Evolutionary conservation across 352 stramenopile genomes (phyloP).

Genomic region (Pythium sukuiense): DNA sequence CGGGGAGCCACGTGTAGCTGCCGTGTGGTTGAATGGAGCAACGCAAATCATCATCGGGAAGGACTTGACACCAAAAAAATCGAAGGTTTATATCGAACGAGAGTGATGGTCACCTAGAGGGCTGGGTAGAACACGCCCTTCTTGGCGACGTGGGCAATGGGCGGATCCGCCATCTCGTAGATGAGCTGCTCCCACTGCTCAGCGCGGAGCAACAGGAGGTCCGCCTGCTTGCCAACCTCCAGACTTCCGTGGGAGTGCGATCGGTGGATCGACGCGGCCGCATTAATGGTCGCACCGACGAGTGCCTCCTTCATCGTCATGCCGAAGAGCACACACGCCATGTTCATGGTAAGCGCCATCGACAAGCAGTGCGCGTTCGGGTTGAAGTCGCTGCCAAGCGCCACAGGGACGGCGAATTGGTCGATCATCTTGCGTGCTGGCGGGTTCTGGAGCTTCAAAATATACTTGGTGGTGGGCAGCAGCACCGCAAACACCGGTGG

Average conservation of each 20-base stretch:
- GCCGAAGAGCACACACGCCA: constrained; percentile 78
- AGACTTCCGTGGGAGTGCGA: constrained; percentile 74
- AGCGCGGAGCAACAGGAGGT: constrained; percentile 67
- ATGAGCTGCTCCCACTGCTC: constrained; percentile 83
- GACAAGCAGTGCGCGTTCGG: constrained; percentile 86
- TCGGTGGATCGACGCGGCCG: constrained; percentile 75
- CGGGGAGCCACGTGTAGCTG: neutral
- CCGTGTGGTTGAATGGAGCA: neutral
- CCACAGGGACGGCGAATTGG: constrained; percentile 54
- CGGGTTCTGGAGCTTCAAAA: constrained; percentile 73
- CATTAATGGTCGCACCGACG: constrained; percentile 82
- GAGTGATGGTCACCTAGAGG: constrained; percentile 12
- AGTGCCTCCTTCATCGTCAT: constrained; percentile 88
- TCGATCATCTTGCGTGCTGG: constrained; percentile 74
- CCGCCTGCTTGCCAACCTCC: constrained; percentile 73
- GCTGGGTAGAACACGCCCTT: constrained; percentile 39
- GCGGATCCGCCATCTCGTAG: constrained; percentile 83
- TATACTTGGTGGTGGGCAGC: constrained; percentile 85
- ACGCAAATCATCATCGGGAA: neutral
- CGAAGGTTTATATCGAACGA: neutral
- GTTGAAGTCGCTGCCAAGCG: constrained; percentile 84
- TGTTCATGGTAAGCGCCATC: constrained; percentile 88
- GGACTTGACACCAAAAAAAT: neutral
- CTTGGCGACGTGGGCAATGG: constrained; percentile 80
- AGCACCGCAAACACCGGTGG: constrained; percentile 72